These are phyloP conservation scores for Harrya chromipes DNA, from an alignment of 768 basidiomycete species.

Conservation along the genomic window DNA sequence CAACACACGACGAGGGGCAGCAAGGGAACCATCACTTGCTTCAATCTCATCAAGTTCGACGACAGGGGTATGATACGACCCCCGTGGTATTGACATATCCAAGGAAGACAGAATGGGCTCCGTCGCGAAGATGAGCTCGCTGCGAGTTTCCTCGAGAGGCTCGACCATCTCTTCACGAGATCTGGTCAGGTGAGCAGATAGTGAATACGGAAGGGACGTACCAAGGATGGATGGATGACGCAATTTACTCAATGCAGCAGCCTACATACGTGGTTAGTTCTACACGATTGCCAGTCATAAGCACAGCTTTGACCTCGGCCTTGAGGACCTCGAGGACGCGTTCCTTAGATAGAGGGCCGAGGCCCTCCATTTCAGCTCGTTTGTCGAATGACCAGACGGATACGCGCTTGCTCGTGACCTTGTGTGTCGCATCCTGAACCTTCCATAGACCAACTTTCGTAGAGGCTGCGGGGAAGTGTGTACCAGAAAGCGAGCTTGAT, in stretches of 20 bases:
- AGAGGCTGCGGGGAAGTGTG: slow-evolving; percentile 42
- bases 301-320: slow-evolving; percentile 63
- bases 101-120: slow-evolving; percentile 86
- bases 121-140: slow-evolving; percentile 88
- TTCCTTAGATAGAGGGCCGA: slow-evolving; percentile 64
- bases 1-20: slow-evolving; percentile 1
- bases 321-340: slow-evolving; percentile 82
- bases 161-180: slow-evolving; percentile 84
- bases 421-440: slow-evolving; percentile 83
- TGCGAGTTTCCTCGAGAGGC: slow-evolving; percentile 90
- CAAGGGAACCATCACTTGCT: slow-evolving; percentile 40
- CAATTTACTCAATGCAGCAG: slow-evolving; percentile 75
- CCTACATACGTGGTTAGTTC: slow-evolving; percentile 44
- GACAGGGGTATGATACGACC: slow-evolving; percentile 49
- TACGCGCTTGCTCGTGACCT: slow-evolving; percentile 85
- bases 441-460: slow-evolving; percentile 83
- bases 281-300: background rate
- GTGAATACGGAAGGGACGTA: slow-evolving; percentile 28
- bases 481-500: slow-evolving; percentile 23
- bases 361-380: slow-evolving; percentile 68
- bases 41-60: slow-evolving; percentile 96
- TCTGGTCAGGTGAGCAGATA: slow-evolving; percentile 3
- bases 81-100: slow-evolving; percentile 68
- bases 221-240: slow-evolving; percentile 93
- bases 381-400: slow-evolving; percentile 95